Conservation (phyloP, 441 rosid species). For the Populus trichocarpa region DNA sequence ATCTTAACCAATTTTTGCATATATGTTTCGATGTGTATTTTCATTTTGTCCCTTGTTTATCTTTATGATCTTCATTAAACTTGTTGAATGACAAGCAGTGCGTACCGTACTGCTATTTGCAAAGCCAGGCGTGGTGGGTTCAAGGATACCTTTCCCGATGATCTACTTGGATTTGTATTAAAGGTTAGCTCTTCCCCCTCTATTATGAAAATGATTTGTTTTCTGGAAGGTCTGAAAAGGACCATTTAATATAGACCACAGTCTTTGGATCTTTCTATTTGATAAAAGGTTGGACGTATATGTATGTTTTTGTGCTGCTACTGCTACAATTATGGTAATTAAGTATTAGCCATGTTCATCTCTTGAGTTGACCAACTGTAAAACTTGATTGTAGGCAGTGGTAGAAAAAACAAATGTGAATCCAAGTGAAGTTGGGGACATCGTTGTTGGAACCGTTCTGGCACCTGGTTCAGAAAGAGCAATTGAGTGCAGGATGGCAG, state of each 20-base stretch:
- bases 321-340: not conserved
- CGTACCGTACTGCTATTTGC: slow-evolving; percentile 88
- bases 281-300: not conserved
- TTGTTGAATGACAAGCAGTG: slow-evolving; percentile 36
- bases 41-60: slow-evolving; percentile 4
- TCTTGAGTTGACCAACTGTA: not conserved
- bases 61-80: not conserved
- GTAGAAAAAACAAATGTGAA: slow-evolving; percentile 75
- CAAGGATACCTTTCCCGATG: slow-evolving; percentile 96
- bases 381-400: slow-evolving; percentile 51
- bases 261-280: not conserved
- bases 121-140: slow-evolving; percentile 87
- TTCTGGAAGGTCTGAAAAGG: not conserved
- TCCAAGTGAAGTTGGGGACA: slow-evolving; percentile 95
- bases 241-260: not conserved
- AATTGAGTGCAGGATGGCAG: slow-evolving; percentile 94
- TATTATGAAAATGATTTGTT: not conserved
- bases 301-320: not conserved
- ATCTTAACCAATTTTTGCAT: not conserved
- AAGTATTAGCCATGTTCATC: not conserved
- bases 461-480: slow-evolving; percentile 93
- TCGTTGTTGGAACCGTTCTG: slow-evolving; percentile 91
- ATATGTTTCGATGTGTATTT: not conserved
- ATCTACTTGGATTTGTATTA: slow-evolving; percentile 82
- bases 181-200: slow-evolving; percentile 50